Percentiles rank a stretch among this genome's conserved stretches.
phyloP scores from a whole-genome alignment of 1,284 basidiomycete species.

The Heterobasidion occidentale region DNA sequence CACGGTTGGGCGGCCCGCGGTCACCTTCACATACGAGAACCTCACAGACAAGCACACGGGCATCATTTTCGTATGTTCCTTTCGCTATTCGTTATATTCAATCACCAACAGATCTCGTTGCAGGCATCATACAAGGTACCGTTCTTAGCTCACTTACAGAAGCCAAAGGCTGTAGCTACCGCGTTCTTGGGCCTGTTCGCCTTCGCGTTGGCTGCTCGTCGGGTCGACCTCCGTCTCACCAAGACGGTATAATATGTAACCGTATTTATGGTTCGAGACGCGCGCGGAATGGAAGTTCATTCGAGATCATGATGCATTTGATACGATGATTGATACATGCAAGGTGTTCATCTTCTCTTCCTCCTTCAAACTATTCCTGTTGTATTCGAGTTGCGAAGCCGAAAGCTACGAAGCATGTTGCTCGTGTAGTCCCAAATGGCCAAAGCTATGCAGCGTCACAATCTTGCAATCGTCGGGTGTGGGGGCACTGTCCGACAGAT shows the following conservation, averaged over 20 bases:
- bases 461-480: slow-evolving; percentile 4
- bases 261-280: neutral
- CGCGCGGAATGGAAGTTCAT: neutral
- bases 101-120: neutral
- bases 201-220: slow-evolving; percentile 49
- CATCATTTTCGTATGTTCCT: slow-evolving; percentile 57
- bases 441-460: slow-evolving; percentile 7
- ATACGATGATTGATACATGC: neutral
- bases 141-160: slow-evolving; percentile 70
- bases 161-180: slow-evolving; percentile 69
- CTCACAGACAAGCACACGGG: slow-evolving; percentile 77
- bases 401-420: neutral
- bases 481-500: neutral
- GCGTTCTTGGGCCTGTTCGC: slow-evolving; percentile 62
- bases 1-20: slow-evolving; percentile 79
- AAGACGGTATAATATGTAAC: slow-evolving; percentile 20
- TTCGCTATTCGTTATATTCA: slow-evolving; percentile 1
- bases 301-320: neutral
- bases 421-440: neutral
- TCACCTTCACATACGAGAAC: slow-evolving; percentile 68
- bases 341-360: neutral
- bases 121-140: slow-evolving; percentile 85
- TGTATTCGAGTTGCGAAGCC: neutral
- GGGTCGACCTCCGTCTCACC: slow-evolving; percentile 61
- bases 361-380: neutral